Conservation (phyloP, 345 rosid species). For the Hibiscus mutabilis region DNA sequence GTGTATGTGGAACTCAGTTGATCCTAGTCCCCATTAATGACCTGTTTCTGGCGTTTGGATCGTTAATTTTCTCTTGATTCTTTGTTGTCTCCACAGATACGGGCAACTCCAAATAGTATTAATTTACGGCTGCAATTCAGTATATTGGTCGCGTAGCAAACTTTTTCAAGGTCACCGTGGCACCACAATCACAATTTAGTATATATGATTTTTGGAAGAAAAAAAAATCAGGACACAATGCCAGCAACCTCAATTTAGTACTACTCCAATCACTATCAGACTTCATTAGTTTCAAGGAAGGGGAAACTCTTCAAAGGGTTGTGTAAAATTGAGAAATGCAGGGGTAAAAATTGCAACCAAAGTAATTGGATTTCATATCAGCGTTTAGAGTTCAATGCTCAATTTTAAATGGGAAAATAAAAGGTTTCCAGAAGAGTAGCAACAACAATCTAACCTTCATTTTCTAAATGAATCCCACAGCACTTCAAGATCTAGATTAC, state of each 20-base stretch:
- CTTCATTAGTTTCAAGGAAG: too few species aligned
- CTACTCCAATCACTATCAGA: too few species aligned
- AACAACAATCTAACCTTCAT: conserved; percentile 10
- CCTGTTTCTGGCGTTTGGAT: background rate
- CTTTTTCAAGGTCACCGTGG: too few species aligned
- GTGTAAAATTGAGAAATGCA: background rate
- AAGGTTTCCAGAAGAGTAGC: background rate
- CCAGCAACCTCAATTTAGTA: too few species aligned
- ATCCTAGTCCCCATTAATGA: background rate
- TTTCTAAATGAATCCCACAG: conserved; percentile 57
- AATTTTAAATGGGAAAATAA: background rate
- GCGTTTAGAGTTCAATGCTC: background rate
- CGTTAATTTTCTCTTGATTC: background rate
- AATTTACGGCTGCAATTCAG: too few species aligned
- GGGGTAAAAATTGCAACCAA: background rate
- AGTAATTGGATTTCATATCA: background rate
- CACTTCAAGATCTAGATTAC: conserved; percentile 69
- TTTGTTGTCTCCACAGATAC: too few species aligned
- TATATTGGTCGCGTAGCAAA: too few species aligned
- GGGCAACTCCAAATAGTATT: too few species aligned
- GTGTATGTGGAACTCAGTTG: background rate
- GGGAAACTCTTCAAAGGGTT: too few species aligned
- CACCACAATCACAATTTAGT: too few species aligned
- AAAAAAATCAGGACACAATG: too few species aligned
- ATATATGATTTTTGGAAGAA: too few species aligned